Conservation (phyloP, 2,329 filamentous ascomycete genomes). For the Talaromyces atroroseus region DNA sequence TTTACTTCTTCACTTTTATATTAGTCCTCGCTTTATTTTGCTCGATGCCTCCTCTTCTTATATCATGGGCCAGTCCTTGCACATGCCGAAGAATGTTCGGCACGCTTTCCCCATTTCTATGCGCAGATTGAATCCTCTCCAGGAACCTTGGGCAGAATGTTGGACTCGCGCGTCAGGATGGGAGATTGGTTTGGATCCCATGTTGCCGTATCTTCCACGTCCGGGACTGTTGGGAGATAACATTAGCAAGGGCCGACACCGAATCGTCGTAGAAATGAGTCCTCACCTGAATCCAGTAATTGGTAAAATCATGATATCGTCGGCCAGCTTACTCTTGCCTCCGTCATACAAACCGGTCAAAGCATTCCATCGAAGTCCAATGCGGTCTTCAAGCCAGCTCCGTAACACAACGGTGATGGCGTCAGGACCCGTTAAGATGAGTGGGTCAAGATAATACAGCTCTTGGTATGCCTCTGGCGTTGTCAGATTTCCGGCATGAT, state of each 20-base stretch:
- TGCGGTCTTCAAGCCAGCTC: constrained; percentile 19
- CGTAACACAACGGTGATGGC: constrained; percentile 25
- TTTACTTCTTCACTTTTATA: neutral
- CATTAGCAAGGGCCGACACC: neutral
- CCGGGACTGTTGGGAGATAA: constrained; percentile 19
- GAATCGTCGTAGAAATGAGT: neutral
- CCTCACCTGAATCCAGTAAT: constrained; percentile 31
- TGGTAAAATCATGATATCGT: constrained; percentile 28
- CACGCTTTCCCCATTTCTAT: constrained; percentile 29
- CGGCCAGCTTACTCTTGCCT: constrained; percentile 25
- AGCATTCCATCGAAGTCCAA: constrained; percentile 27
- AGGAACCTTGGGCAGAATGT: constrained; percentile 28
- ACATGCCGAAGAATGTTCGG: constrained; percentile 27
- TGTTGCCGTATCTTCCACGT: constrained; percentile 25
- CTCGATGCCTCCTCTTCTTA: neutral
- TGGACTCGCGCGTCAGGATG: constrained; percentile 25
- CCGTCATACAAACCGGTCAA: constrained; percentile 26
- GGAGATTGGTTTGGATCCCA: constrained; percentile 28
- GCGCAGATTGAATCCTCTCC: constrained; percentile 22
- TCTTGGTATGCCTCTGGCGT: constrained; percentile 13
- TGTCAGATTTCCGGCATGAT: constrained; percentile 12
- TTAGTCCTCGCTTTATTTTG: neutral
- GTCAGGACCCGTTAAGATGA: constrained; percentile 27
- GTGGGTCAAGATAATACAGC: constrained; percentile 22
- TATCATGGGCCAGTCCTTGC: constrained; percentile 26